Evolutionary conservation across 164 flowering plant species (phyloP).

Genomic region (Kingdonia uniflora): DNA sequence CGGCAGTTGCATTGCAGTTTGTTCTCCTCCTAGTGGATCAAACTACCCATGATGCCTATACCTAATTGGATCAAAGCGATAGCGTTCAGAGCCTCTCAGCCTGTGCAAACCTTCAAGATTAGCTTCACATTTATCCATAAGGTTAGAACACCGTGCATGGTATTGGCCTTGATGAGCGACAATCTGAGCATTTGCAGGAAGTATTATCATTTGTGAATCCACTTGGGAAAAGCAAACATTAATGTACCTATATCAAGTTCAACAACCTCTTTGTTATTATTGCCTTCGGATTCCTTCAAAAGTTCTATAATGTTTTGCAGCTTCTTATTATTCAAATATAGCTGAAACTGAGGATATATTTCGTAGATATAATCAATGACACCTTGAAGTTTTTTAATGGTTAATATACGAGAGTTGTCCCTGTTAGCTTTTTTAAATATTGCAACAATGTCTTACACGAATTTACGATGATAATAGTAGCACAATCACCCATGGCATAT

Average conservation of each 20-base stretch:
- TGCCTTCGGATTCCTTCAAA: constrained; percentile 43
- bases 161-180: too few species aligned
- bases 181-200: constrained; percentile 97
- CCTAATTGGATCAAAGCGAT: constrained; percentile 79
- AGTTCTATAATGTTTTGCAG: constrained; percentile 48
- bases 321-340: constrained; percentile 57
- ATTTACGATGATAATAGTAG: constrained; percentile 81
- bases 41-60: constrained; percentile 86
- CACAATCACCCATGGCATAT: constrained; percentile 93
- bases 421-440: constrained; percentile 79
- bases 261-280: constrained; percentile 33
- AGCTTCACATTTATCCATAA: too few species aligned
- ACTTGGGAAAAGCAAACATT: constrained; percentile 67
- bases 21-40: constrained; percentile 97
- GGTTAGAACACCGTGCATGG: too few species aligned
- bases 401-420: constrained; percentile 86
- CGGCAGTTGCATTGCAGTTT: constrained; percentile 90
- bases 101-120: constrained; percentile 84
- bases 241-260: constrained; percentile 70
- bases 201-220: constrained; percentile 75
- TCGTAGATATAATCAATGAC: constrained; percentile 56
- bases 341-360: constrained; percentile 84
- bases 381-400: constrained; percentile 63
- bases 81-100: constrained; percentile 47
- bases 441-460: constrained; percentile 80